These are phyloP conservation scores for Lactarius quietus DNA, from an alignment of 768 basidiomycete genomes.

Conservation along the genomic window DNA sequence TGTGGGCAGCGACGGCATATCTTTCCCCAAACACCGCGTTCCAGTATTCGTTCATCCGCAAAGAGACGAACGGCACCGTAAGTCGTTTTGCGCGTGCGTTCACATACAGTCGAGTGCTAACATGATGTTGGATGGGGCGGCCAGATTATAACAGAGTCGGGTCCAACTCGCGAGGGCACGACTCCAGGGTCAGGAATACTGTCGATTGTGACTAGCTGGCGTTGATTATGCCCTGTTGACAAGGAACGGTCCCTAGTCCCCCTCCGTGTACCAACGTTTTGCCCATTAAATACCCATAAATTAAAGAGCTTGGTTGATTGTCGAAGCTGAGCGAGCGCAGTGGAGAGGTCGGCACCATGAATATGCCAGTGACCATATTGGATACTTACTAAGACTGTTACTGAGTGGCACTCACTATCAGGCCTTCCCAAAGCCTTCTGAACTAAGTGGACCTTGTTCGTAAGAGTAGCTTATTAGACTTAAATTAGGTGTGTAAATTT, in stretches of 20 bases:
- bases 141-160: conserved; percentile 54
- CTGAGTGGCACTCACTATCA: too few species aligned
- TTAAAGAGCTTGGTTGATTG: not conserved
- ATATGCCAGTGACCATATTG: too few species aligned
- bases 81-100: conserved; percentile 22
- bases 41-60: conserved; percentile 59
- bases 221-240: conserved; percentile 35
- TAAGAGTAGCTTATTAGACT: too few species aligned
- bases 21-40: conserved; percentile 50
- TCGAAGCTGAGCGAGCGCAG: not conserved
- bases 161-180: conserved; percentile 51
- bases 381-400: too few species aligned
- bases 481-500: too few species aligned
- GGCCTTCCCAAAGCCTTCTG: too few species aligned
- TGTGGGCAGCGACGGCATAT: conserved; percentile 49
- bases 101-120: conserved; percentile 29
- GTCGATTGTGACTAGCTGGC: conserved; percentile 44
- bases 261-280: too few species aligned
- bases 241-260: too few species aligned
- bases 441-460: too few species aligned
- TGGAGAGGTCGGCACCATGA: not conserved
- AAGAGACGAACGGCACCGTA: conserved; percentile 48
- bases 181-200: conserved; percentile 32
- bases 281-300: not conserved
- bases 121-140: not conserved